These are phyloP conservation scores for Solanum sparsipilum DNA, from an alignment of 257 asterid species.

Conservation along the genomic window DNA sequence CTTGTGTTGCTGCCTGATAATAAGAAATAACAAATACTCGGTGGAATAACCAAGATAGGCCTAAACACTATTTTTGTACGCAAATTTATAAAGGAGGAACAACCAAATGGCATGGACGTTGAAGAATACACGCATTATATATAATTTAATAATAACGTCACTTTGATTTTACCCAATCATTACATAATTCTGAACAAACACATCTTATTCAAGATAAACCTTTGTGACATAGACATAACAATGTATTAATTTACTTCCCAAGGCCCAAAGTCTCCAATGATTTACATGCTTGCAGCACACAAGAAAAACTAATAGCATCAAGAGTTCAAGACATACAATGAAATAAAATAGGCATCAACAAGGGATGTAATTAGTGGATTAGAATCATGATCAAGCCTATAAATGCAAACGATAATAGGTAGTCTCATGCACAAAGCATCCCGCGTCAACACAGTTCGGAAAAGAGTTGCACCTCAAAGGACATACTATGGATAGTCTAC, in stretches of 20 bases:
- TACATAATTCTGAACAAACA: constrained; percentile 30
- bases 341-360: constrained; percentile 51
- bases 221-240: constrained; percentile 16
- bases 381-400: constrained; percentile 6
- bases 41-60: not conserved
- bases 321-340: not conserved
- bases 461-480: not conserved
- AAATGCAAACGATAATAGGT: not conserved
- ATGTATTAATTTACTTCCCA: constrained; percentile 46
- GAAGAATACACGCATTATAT: not conserved
- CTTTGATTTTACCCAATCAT: not conserved
- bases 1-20: not conserved
- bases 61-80: not conserved
- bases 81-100: not conserved
- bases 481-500: not conserved
- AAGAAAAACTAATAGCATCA: constrained; percentile 64
- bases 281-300: constrained; percentile 78
- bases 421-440: not conserved
- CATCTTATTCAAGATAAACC: constrained; percentile 9
- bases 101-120: not conserved
- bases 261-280: constrained; percentile 37
- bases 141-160: not conserved
- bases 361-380: constrained; percentile 47
- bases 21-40: too few relatives aligned
- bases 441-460: too few relatives aligned